phyloP scores from a whole-genome alignment of 305 asterid genomes.

The Rubia tinctorum region DNA sequence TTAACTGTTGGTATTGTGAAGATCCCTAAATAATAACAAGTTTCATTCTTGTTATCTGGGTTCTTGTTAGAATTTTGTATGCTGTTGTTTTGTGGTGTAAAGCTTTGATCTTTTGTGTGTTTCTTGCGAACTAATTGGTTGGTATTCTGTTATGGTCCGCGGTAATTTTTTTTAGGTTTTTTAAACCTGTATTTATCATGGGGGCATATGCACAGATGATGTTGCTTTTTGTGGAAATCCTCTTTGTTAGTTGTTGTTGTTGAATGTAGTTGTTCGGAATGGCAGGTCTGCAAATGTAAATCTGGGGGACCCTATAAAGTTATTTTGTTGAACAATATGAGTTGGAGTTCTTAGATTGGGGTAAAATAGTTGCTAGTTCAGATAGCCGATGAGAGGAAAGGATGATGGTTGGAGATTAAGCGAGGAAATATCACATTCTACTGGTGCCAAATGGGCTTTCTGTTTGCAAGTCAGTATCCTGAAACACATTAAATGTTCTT shows the following conservation, averaged over 20 bases:
- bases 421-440: neutral
- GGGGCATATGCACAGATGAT: neutral
- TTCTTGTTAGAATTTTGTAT: neutral
- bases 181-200: neutral
- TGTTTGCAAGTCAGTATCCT: neutral
- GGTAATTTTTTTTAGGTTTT: neutral
- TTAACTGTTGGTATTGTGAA: neutral
- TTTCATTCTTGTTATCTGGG: neutral
- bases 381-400: too few species aligned
- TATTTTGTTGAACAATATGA: neutral
- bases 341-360: neutral
- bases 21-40: neutral
- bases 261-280: neutral
- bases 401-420: neutral
- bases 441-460: neutral
- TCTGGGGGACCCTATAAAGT: neutral
- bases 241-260: neutral
- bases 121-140: neutral
- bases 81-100: neutral
- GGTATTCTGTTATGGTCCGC: neutral
- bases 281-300: neutral
- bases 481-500: neutral
- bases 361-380: neutral
- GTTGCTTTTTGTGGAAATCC: neutral
- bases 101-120: constrained; percentile 12